A percentile compares a stretch with the other conserved stretches of the same genome.
Evolutionary conservation across 139 green algal genomes (phyloP).

Genomic region (Chlamydomonas applanata): DNA sequence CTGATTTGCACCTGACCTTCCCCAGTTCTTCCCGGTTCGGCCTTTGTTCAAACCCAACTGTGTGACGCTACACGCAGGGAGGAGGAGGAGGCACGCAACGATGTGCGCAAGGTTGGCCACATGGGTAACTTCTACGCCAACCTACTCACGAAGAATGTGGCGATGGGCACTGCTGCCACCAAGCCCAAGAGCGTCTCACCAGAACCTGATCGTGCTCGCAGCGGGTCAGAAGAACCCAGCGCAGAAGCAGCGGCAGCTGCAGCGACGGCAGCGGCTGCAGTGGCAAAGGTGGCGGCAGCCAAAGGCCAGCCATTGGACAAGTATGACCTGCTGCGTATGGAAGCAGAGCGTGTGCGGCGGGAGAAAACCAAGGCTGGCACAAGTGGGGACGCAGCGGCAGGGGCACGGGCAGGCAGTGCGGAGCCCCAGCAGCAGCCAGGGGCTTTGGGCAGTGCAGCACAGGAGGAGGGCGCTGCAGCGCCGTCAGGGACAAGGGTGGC

Average conservation of each 20-base stretch:
- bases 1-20: too few relatives aligned
- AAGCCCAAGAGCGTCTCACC: neutral
- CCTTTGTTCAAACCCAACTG: neutral
- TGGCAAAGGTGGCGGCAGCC: neutral
- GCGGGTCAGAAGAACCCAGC: neutral
- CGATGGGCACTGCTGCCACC: conserved; percentile 44
- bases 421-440: conserved; percentile 8
- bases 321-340: conserved; percentile 34
- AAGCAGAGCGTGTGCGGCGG: conserved; percentile 27
- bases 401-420: neutral
- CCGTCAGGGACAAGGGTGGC: neutral
- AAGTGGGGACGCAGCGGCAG: neutral
- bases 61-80: too few relatives aligned
- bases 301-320: conserved; percentile 17
- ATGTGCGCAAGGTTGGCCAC: conserved; percentile 74
- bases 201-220: neutral
- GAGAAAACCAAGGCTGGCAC: neutral
- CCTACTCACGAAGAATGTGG: conserved; percentile 76
- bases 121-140: conserved; percentile 93
- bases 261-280: conserved; percentile 9
- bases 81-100: conserved; percentile 56
- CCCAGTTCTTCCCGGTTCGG: too few relatives aligned
- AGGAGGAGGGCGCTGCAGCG: neutral
- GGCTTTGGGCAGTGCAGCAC: neutral
- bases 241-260: conserved; percentile 8